Base-by-base conservation (phyloP, 441 rosid genomes). In the Erodium texanum region DNA sequence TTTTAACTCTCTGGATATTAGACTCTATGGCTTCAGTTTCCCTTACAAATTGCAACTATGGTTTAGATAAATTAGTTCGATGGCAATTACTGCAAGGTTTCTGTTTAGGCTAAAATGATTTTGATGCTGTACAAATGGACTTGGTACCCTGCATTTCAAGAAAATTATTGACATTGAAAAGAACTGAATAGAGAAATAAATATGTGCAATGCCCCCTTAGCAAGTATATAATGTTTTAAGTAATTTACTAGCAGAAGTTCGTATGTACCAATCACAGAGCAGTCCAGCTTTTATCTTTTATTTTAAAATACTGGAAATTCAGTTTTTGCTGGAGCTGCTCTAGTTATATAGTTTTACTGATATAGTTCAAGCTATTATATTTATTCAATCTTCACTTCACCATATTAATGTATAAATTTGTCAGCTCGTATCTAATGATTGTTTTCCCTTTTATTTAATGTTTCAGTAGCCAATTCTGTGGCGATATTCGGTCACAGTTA, bases 391-490 rank as follows among this genome's bases (percentile, higher is more conserved):
- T 54, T 54, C 61, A 54, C 10, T 54, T 54, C 7, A 18, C 24
- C 22, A 54, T 54, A 54, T 54, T 54, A 18, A 54, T 54, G 61
- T 18, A 18, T 19, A 18, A 8, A 7, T 18, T 54, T 10, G 18
- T 0, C 36, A 1, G 36, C 61, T 54, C 61, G 20, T 23, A 12
- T 27, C 24, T 12, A 50, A 23, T 36, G 9, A 15, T 11, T 59
- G 32, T 36, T 36, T 36, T 34, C 38, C 38, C 11, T 54, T 48
- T 11, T 9, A 22, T 71, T n/a, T 6, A 67, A 61, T 66, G 70
- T 24, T 86, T 79, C 88, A 94, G 97, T 86, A 83, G 97, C 76
- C 99, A 89, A 20, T 94, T 94, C 78, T 84, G 86, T 68, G 68
- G 77, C 64, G 99, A 89, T 69, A 83, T 94, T 72, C 82, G 79